Base-by-base conservation (phyloP, 2,329 filamentous ascomycete genomes). In the Aspergillus unguis region DNA sequence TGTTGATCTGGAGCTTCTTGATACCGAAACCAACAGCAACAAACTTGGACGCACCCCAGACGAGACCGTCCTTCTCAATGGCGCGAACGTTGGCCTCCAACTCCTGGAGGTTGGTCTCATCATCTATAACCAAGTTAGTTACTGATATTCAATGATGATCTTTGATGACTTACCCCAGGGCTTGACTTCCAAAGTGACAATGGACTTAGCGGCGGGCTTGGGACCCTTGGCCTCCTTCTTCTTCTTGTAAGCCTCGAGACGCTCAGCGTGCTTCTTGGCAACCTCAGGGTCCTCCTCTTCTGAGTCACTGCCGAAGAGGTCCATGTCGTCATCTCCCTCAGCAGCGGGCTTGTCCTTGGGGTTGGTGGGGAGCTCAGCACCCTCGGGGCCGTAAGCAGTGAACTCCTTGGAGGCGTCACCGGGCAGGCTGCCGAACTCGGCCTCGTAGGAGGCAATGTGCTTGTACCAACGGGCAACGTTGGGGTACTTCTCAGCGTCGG, bases 1-100 rank as follows among this genome's bases (percentile, higher is more conserved):
- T 78, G 86, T 90, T 97, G 82, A 99, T 95, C 84, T 97, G 92
- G 60, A 99, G 86, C 85, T 97, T 97, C 84, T 89, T 94, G 82
- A 99, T 95, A 82, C 94, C 94, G 83, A 90, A 99, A 70, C 92
- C 92, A 67, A 99, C 86, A 62, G 92, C 75, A 48, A 95, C 86
- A 62, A 96, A 81, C 82, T 94, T 89, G 75, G 88, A 92, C 61
- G 81, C 85, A 85, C 92, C 92, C 94, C 94, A 99, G 60, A 95
- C 86, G 58, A 99, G 89, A 79, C 94, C 94, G 45, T 97, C 92
- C 82, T 88, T 85, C 77, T 92, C 84, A 65, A 97, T 92, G 62
- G 79, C 76, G 68, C 90, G 88, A 65, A 97, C 92, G 61, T 86
- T 80, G 31, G 76, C 80, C 81, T 96, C 90, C 56, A 99, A 81